A percentile compares a stretch with the other conserved stretches of the same genome.
Conservation (phyloP, 2,329 filamentous ascomycete species). For the Alternaria novae-zelandiae region DNA sequence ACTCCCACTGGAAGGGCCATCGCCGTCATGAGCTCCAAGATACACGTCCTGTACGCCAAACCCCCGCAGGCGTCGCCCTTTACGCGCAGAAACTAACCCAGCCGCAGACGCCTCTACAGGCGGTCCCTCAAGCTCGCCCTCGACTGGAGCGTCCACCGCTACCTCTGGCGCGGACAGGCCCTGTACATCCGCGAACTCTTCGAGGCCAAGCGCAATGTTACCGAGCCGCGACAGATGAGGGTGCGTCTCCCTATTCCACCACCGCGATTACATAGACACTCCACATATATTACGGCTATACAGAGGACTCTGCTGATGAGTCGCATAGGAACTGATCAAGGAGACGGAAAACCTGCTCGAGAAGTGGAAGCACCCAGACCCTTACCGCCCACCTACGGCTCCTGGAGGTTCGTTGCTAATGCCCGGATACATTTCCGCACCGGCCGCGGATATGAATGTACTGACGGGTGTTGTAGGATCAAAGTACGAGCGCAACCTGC, state of each 20-base stretch:
- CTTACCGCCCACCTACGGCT: constrained; percentile 85
- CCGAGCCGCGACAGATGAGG: constrained; percentile 83
- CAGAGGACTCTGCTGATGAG: constrained; percentile 25
- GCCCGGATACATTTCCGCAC: constrained; percentile 26
- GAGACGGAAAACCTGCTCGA: constrained; percentile 89
- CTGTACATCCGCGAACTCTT: constrained; percentile 95
- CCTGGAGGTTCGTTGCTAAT: constrained; percentile 74
- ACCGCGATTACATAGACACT: background rate
- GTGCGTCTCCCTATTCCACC: constrained; percentile 58
- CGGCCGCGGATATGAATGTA: constrained; percentile 28
- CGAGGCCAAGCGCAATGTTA: constrained; percentile 87
- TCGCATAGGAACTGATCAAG: constrained; percentile 73
- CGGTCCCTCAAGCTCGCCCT: constrained; percentile 91
- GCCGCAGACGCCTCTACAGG: constrained; percentile 75
- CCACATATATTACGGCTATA: background rate
- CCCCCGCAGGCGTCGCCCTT: constrained; percentile 10
- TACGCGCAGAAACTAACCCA: constrained; percentile 35
- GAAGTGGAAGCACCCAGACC: constrained; percentile 97
- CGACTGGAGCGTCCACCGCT: constrained; percentile 92
- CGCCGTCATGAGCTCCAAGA: constrained; percentile 50
- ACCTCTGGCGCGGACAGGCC: constrained; percentile 94
- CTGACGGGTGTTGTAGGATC: constrained; percentile 67
- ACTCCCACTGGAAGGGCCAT: constrained; percentile 18
- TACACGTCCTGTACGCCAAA: constrained; percentile 44
- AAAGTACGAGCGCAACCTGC: constrained; percentile 94